Evolutionary conservation across 2,329 filamentous ascomycete species (phyloP), one percentile per base, ranked within the genome.

Genomic region (Exophiala spinifera): DNA sequence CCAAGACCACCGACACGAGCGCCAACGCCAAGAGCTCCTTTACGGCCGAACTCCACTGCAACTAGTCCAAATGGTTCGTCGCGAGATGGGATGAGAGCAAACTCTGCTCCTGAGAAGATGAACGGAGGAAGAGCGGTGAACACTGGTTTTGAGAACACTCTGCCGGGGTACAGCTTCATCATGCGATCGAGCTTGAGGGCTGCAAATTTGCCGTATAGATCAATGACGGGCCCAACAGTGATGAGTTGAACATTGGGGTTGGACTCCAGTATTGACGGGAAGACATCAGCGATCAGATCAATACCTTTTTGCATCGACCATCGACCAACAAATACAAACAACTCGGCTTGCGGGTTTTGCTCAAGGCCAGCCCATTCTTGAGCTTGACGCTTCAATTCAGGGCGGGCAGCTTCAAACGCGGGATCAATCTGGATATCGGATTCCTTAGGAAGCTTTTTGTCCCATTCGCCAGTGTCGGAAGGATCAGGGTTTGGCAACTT

Each of bases 251-350:
- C 78, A 57, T 82, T 79, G 1, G 77, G 74, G 57, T 83, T 74
- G 54, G 80, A 74, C 63, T 86, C 83, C 3, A 87, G 73, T 25
- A 87, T 74, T 25, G 77, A 76, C 17, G 84, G 82, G 68, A 86
- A 83, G 36, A 86, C 81, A 63, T 87, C 84, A 15, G 84, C 84
- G 61, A 87, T 86, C 46, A 87, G 71, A 65, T 87, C 84, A 48
- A 87, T 76, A 49, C 84, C 84, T 67, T 87, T 87, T 64, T 87
- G 84, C 75, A 84, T 80, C 8, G 80, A 84, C 84, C 84, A 87
- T 58, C 84, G 79, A 54, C 84, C 84, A 42, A 87, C 84, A 61
- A 87, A 87, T 7, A 87, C 84, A 59, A 87, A 79, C 7, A 87
- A 74, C 54, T 87, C 82, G 1, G 84, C 83, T 36, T 82, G 74